Evolutionary conservation across 768 basidiomycete genomes (phyloP).

Genomic region (Daedalea quercina): DNA sequence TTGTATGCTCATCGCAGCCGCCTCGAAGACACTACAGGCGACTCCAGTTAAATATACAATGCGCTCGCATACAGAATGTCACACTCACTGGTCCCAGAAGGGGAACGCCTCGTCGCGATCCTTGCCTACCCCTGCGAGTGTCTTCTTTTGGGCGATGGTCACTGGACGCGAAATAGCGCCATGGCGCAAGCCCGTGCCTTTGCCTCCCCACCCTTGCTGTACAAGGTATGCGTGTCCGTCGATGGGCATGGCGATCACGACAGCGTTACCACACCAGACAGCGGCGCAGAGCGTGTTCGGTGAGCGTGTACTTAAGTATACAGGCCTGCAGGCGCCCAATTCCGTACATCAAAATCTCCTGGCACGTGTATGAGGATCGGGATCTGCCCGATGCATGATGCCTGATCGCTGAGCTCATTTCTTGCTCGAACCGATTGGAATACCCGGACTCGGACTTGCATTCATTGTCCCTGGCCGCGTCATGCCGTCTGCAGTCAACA

Average conservation of each 20-base stretch:
- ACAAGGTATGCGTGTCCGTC: slow-evolving; percentile 69
- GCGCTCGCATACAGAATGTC: not conserved
- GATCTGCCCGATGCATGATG: not conserved
- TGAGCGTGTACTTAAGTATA: too few relatives aligned
- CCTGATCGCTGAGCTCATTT: not conserved
- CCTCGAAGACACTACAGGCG: slow-evolving; percentile 59
- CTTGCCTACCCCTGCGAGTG: slow-evolving; percentile 80
- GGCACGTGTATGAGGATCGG: not conserved
- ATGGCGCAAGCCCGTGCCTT: slow-evolving; percentile 77
- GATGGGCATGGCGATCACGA: slow-evolving; percentile 44
- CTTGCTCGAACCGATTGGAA: not conserved
- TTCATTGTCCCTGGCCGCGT: not conserved
- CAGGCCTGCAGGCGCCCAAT: not conserved
- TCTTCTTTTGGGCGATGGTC: slow-evolving; percentile 78
- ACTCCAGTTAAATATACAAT: not conserved
- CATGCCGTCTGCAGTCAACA: slow-evolving; percentile 24
- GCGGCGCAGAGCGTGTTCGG: too few relatives aligned
- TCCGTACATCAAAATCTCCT: not conserved
- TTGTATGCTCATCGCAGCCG: slow-evolving; percentile 78
- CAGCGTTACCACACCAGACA: not conserved
- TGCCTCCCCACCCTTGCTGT: slow-evolving; percentile 84
- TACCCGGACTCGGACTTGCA: not conserved
- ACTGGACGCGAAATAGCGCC: slow-evolving; percentile 77
- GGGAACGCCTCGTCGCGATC: slow-evolving; percentile 94
- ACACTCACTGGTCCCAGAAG: slow-evolving; percentile 94